Conservation (phyloP, 352 stramenopile genomes). For the Globisporangium okanoganense region DNA sequence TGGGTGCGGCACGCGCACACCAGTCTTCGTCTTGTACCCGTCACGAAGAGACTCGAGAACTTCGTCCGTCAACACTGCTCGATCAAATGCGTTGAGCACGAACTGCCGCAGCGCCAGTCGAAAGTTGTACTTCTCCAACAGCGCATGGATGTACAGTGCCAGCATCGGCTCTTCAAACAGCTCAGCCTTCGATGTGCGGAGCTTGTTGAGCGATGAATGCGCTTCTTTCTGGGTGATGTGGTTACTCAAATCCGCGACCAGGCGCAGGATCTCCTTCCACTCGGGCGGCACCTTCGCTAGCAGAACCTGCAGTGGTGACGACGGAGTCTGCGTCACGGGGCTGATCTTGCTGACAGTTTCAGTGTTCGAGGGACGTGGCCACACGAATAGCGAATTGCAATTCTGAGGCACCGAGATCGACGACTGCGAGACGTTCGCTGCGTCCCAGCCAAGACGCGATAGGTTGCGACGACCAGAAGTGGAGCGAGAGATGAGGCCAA, state of each 20-base stretch:
- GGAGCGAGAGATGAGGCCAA: slow-evolving; percentile 73
- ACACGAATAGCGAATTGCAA: slow-evolving; percentile 77
- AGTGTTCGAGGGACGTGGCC: slow-evolving; percentile 37
- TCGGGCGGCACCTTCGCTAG: slow-evolving; percentile 66
- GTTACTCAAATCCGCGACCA: slow-evolving; percentile 83
- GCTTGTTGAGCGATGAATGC: slow-evolving; percentile 79
- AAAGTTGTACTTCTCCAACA: slow-evolving; percentile 86
- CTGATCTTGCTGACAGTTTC: slow-evolving; percentile 19
- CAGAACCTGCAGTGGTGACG: slow-evolving; percentile 59
- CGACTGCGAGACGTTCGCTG: slow-evolving; percentile 57
- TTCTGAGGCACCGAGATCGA: slow-evolving; percentile 83
- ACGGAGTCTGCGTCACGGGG: slow-evolving; percentile 57
- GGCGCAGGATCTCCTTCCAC: slow-evolving; percentile 73
- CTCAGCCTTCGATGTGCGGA: slow-evolving; percentile 58
- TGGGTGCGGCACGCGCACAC: slow-evolving; percentile 41
- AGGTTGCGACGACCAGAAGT: slow-evolving; percentile 56
- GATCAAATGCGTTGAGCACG: slow-evolving; percentile 83
- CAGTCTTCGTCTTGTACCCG: slow-evolving; percentile 39
- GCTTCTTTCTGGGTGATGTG: slow-evolving; percentile 90
- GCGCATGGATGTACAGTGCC: slow-evolving; percentile 74
- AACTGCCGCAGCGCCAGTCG: slow-evolving; percentile 82
- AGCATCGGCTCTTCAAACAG: slow-evolving; percentile 85
- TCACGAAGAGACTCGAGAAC: slow-evolving; percentile 67
- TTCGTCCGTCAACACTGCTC: slow-evolving; percentile 64
- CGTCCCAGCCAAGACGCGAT: slow-evolving; percentile 74